A percentile compares a stretch with the other conserved stretches of the same genome.
Conservation (phyloP, 176 grass and related monocot species). For the Avena atlantica region DNA sequence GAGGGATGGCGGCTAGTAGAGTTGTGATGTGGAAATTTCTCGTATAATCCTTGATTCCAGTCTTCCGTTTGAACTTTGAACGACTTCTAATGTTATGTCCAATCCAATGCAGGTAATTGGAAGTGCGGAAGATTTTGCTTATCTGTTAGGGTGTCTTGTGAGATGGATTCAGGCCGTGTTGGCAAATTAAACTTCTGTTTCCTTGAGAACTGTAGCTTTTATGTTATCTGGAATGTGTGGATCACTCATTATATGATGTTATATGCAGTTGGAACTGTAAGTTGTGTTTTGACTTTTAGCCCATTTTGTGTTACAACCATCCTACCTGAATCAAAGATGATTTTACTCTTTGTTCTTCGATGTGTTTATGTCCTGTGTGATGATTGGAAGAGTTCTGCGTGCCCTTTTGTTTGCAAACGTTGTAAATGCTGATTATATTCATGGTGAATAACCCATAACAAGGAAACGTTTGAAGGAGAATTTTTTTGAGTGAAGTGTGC, state of each 20-base stretch:
- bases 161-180: constrained; percentile 19
- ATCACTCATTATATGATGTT: constrained; percentile 11
- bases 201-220: constrained; percentile 21
- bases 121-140: not conserved
- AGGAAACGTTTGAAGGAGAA: too few relatives aligned
- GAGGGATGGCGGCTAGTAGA: too few relatives aligned
- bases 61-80: not conserved
- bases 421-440: not conserved
- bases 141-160: constrained; percentile 31
- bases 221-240: constrained; percentile 4
- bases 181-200: constrained; percentile 3
- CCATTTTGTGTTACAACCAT: too few relatives aligned
- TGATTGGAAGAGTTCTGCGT: not conserved
- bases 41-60: not conserved
- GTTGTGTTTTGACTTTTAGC: not conserved
- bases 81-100: not conserved
- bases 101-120: constrained; percentile 33
- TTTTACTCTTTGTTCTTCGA: not conserved
- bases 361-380: not conserved
- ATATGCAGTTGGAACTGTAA: constrained; percentile 25
- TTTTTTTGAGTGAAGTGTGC: too few relatives aligned
- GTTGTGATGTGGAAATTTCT: not conserved
- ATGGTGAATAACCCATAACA: too few relatives aligned
- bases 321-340: not conserved
- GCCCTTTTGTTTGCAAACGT: not conserved